phyloP scores from a whole-genome alignment of 1,139 yeast species.

The Candida sp. region DNA sequence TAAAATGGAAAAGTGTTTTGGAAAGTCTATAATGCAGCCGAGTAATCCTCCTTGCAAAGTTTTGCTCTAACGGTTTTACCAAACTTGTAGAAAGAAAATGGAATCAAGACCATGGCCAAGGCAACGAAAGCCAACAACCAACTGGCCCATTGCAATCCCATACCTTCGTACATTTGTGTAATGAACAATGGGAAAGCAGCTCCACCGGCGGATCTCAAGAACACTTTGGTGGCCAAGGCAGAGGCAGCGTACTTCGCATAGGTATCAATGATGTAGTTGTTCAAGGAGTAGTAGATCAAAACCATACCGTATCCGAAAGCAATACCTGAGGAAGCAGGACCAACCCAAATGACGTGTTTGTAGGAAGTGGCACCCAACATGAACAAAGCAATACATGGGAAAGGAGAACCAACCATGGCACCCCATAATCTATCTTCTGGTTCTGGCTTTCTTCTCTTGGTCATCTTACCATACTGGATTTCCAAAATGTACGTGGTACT shows the following conservation, averaged over 20 bases:
- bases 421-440: constrained; percentile 91
- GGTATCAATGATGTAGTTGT: constrained; percentile 88
- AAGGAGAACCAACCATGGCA: constrained; percentile 90
- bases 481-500: constrained; percentile 76
- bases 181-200: constrained; percentile 91
- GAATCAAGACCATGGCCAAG: constrained; percentile 82
- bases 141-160: constrained; percentile 85
- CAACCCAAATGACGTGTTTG: constrained; percentile 87
- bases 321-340: constrained; percentile 90
- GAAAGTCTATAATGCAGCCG: constrained; percentile 2
- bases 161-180: constrained; percentile 76
- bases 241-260: constrained; percentile 90
- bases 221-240: constrained; percentile 89
- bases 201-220: constrained; percentile 86
- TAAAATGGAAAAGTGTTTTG: not conserved
- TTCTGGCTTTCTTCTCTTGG: constrained; percentile 64
- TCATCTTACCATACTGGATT: constrained; percentile 54
- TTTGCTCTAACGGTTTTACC: constrained; percentile 69
- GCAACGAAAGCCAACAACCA: constrained; percentile 85
- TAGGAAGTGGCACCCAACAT: constrained; percentile 89
- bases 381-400: constrained; percentile 86
- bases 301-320: constrained; percentile 96
- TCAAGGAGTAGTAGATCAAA: constrained; percentile 81
- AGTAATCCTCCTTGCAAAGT: constrained; percentile 69
- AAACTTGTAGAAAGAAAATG: constrained; percentile 74